A percentile compares a stretch with the other conserved stretches of the same genome.
Evolutionary conservation across 345 rosid genomes (phyloP).

Genomic region (Euphorbia tirucalli): DNA sequence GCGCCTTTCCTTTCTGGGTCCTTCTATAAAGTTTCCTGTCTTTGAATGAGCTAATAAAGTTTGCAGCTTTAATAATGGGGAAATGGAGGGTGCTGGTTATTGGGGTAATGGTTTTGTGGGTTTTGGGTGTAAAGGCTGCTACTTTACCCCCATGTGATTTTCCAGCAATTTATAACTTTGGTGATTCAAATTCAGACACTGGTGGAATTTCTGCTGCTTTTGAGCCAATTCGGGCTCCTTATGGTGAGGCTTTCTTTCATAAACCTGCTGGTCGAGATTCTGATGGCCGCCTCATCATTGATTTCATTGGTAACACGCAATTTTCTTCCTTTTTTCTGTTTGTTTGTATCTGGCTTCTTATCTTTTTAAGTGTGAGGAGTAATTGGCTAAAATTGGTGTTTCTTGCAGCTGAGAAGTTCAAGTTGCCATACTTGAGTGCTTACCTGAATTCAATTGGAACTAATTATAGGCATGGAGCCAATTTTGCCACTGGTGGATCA

Average conservation of each 20-base stretch:
- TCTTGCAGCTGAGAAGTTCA: constrained; percentile 69
- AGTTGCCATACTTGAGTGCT: constrained; percentile 75
- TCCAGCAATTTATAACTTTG: constrained; percentile 82
- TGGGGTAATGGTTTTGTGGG: constrained; percentile 37
- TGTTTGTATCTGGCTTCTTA: too few species aligned
- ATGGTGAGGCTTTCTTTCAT: constrained; percentile 62
- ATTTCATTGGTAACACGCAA: constrained; percentile 59
- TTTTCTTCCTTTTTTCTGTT: neutral
- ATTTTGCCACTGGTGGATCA: constrained; percentile 92
- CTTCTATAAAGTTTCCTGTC: neutral
- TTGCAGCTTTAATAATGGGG: constrained; percentile 20
- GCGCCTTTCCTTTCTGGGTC: neutral
- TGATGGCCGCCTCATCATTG: constrained; percentile 79
- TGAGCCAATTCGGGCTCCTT: constrained; percentile 52
- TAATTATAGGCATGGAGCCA: constrained; percentile 82
- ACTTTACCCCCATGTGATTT: constrained; percentile 44
- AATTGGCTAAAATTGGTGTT: neutral
- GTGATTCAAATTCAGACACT: constrained; percentile 85
- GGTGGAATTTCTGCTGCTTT: constrained; percentile 85
- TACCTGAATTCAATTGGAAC: constrained; percentile 82
- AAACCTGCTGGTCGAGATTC: constrained; percentile 63
- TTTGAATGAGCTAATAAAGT: neutral
- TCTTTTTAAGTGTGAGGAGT: neutral
- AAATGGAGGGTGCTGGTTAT: constrained; percentile 22
- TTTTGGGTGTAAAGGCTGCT: constrained; percentile 21